phyloP scores from a whole-genome alignment of 805 yeast genomes.

The Kluyveromyces dobzhanskii region DNA sequence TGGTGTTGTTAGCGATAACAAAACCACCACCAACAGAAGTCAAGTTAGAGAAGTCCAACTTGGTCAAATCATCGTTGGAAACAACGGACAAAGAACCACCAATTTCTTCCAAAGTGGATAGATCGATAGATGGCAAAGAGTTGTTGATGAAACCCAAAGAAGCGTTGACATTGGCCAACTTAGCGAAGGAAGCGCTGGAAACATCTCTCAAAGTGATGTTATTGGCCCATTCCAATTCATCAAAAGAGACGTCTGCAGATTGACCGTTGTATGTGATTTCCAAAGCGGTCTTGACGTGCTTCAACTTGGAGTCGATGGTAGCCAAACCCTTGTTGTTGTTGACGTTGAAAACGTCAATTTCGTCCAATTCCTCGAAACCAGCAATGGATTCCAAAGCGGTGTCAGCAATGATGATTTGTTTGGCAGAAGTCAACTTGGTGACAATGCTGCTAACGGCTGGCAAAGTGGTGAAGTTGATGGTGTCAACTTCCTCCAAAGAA shows the following conservation, averaged over 20 bases:
- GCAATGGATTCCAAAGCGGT: conserved; percentile 60
- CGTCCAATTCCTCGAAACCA: conserved; percentile 45
- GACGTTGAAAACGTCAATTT: conserved; percentile 56
- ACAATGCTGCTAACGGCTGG: conserved; percentile 71
- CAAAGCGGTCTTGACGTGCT: conserved; percentile 64
- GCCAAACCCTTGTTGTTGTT: conserved; percentile 85
- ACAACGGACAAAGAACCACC: conserved; percentile 77
- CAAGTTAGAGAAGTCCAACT: conserved; percentile 61
- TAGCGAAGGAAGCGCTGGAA: conserved; percentile 58
- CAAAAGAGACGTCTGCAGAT: conserved; percentile 58
- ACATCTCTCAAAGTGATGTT: conserved; percentile 80
- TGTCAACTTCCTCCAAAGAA: conserved; percentile 70
- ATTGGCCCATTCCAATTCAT: conserved; percentile 74
- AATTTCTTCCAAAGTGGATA: conserved; percentile 48
- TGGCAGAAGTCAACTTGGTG: conserved; percentile 68
- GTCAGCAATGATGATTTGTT: conserved; percentile 61
- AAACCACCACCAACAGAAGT: conserved; percentile 87
- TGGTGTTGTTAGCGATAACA: conserved; percentile 76
- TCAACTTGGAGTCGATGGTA: conserved; percentile 61
- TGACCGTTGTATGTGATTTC: conserved; percentile 83
- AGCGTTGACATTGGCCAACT: conserved; percentile 66
- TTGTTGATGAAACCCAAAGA: conserved; percentile 76
- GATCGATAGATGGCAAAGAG: conserved; percentile 47
- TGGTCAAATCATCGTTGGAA: conserved; percentile 65
- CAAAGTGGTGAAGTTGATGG: conserved; percentile 71